Conservation (phyloP, 495 filamentous ascomycete genomes). For the Penicillium chermesinum region DNA sequence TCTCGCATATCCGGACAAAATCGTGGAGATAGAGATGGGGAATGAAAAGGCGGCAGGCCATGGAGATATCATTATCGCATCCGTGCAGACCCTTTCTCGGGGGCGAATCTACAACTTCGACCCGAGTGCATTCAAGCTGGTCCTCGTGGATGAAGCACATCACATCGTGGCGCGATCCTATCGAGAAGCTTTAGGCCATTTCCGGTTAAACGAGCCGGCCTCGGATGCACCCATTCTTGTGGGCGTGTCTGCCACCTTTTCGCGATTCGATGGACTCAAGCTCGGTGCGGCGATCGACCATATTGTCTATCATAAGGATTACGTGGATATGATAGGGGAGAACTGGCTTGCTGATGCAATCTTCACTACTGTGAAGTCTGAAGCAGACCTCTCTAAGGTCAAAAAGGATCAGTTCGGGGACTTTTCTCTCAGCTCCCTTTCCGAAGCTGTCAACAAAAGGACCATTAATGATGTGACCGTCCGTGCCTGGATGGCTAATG, state of each 20-base stretch:
- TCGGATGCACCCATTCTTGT: slow-evolving; percentile 64
- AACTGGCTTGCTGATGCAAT: slow-evolving; percentile 78
- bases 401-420: slow-evolving; percentile 64
- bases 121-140: slow-evolving; percentile 72
- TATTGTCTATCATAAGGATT: slow-evolving; percentile 96
- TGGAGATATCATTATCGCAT: slow-evolving; percentile 95
- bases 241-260: slow-evolving; percentile 91
- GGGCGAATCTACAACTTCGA: slow-evolving; percentile 79
- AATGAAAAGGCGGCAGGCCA: slow-evolving; percentile 62
- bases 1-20: slow-evolving; percentile 70
- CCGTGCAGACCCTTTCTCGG: slow-evolving; percentile 68
- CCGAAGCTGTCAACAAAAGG: slow-evolving; percentile 71
- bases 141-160: slow-evolving; percentile 97
- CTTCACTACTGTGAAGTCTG: slow-evolving; percentile 87
- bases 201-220: slow-evolving; percentile 56
- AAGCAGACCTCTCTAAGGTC: slow-evolving; percentile 68
- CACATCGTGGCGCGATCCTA: slow-evolving; percentile 87
- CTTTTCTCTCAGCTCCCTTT: slow-evolving; percentile 69
- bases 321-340: slow-evolving; percentile 91
- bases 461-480: slow-evolving; percentile 77
- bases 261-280: slow-evolving; percentile 80
- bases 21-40: slow-evolving; percentile 88
- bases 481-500: slow-evolving; percentile 76
- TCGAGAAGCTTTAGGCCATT: slow-evolving; percentile 64
- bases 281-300: slow-evolving; percentile 87